phyloP scores from a whole-genome alignment of 805 yeast genomes.

The Ogataea saltuana region DNA sequence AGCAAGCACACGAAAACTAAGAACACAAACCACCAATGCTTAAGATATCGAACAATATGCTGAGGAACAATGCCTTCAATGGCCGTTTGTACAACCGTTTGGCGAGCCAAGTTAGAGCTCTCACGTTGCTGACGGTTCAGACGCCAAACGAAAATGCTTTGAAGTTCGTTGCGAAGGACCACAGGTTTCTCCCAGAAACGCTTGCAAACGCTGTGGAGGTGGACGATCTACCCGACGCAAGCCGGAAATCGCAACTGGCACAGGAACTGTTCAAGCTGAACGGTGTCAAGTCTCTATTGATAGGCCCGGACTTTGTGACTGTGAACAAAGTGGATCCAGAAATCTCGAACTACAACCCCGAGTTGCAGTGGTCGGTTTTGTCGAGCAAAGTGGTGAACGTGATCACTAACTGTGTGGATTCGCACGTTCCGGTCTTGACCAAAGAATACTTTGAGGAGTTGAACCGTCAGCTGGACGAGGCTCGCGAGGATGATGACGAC shows the following conservation, averaged over 20 bases:
- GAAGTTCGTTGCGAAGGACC: constrained; percentile 57
- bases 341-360: constrained; percentile 34
- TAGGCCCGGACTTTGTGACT: constrained; percentile 73
- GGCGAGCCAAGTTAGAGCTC: constrained; percentile 13
- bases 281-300: constrained; percentile 70
- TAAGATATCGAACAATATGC: neutral
- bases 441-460: constrained; percentile 25
- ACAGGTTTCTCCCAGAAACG: constrained; percentile 46
- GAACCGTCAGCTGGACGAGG: constrained; percentile 29
- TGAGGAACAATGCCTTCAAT: neutral
- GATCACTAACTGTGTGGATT: constrained; percentile 29
- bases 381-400: constrained; percentile 29
- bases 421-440: constrained; percentile 31
- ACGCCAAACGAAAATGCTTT: constrained; percentile 80
- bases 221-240: constrained; percentile 53
- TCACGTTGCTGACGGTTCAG: constrained; percentile 44
- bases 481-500: constrained; percentile 63
- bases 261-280: constrained; percentile 55
- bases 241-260: constrained; percentile 64
- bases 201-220: constrained; percentile 49
- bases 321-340: constrained; percentile 53
- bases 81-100: neutral
- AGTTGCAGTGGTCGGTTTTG: constrained; percentile 34
- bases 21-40: neutral
- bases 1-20: neutral